Base-by-base conservation (phyloP, 2,329 filamentous ascomycete genomes). In the Aspergillus brasiliensis region DNA sequence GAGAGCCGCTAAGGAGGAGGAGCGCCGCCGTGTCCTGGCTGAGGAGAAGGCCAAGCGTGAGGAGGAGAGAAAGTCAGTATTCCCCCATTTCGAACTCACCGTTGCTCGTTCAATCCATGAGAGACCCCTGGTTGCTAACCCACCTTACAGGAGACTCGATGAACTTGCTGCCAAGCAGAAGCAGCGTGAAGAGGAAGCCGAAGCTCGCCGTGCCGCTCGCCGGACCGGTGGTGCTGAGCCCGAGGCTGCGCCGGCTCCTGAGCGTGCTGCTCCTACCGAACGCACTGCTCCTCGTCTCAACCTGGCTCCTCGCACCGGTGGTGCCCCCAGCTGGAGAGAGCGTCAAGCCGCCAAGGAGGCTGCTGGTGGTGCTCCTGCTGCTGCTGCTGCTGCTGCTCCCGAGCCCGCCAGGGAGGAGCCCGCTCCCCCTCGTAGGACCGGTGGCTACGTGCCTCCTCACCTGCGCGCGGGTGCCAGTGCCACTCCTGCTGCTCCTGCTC, bases 131-230 rank as follows among this genome's bases (percentile, higher is more conserved):
- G 47, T 63, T 61, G 65, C 73, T 82, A 74, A 81, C 70, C 62
- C 62, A 19, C 58, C 66, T 51, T 61, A 63, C 62, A 88, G 85
- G 69, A 85, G 84, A 75, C 80, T 86, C 63, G 87, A 88, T 72
- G 87, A 88, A 67, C 80, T 81, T 51, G 86, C 86, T 47, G 80
- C 80, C 60, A 81, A 80, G 67, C 94, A 97, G 79, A 87, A 86
- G 69, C 86, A 92, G 73, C 88, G 91, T 75, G 93, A 96, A 77
- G 92, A 95, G 69, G 93, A 97, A 76, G 93, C 92, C 15, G 87
- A 93, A 78, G 90, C 89, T 66, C 87, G 90, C 69, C 86, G 85
- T 75, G 86, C 83, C 71, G 88, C 84, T 60, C 86, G 86, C 76
- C 91, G 86, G 78, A 85, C 84, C 70, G 80, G 79, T 67, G 28